These are phyloP conservation scores for Naegleria lovaniensis DNA, from an alignment of 208 protist species.

Conservation along the genomic window DNA sequence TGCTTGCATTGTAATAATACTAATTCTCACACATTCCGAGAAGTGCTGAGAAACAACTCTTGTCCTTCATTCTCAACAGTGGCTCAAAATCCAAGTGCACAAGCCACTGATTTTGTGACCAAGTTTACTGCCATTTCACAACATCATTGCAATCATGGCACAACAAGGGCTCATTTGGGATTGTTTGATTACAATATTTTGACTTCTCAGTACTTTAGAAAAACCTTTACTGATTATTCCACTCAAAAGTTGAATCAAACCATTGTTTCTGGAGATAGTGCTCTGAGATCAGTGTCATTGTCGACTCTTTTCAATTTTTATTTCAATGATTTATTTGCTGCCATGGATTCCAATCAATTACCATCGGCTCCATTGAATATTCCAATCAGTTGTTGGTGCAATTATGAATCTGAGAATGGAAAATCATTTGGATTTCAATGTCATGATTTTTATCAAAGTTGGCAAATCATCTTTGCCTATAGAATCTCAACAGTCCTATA, in stretches of 20 bases:
- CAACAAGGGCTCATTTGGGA: background rate
- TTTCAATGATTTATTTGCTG: background rate
- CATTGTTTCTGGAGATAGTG: background rate
- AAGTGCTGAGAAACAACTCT: background rate
- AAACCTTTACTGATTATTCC: background rate
- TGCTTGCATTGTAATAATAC: background rate
- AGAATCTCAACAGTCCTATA: background rate
- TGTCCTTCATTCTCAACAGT: background rate
- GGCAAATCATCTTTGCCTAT: background rate
- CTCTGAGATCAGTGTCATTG: too few species aligned
- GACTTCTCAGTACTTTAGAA: background rate
- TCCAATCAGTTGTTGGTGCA: background rate
- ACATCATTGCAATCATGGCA: background rate
- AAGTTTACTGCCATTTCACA: background rate
- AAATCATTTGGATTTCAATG: background rate
- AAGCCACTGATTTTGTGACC: background rate
- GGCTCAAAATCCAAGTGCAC: background rate
- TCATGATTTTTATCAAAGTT: background rate
- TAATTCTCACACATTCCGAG: background rate
- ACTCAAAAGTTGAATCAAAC: background rate
- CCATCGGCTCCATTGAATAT: background rate
- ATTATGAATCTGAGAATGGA: background rate
- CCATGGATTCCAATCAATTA: background rate
- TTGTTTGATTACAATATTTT: background rate
- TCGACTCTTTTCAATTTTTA: background rate